Evolutionary conservation across 2,329 filamentous ascomycete genomes (phyloP).

Genomic region (Phaeomoniella chlamydospora): DNA sequence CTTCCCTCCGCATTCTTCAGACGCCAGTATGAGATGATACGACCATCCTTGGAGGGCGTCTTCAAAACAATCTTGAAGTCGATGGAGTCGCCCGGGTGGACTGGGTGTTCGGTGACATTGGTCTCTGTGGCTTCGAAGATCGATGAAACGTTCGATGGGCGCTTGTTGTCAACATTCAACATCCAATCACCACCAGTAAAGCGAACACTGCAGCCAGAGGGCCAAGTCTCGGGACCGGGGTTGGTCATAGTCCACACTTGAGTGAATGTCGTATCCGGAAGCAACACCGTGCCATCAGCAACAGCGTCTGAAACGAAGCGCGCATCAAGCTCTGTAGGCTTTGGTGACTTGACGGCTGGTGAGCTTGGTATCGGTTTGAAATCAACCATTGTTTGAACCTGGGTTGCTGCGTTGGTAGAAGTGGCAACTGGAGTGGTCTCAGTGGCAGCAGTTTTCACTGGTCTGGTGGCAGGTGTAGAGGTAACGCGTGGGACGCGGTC

Average conservation of each 20-base stretch:
- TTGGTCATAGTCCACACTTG: conserved; percentile 91
- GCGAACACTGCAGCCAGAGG: conserved; percentile 74
- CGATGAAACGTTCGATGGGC: conserved; percentile 63
- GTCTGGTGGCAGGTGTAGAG: conserved; percentile 5
- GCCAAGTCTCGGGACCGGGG: conserved; percentile 66
- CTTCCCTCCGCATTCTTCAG: conserved; percentile 66
- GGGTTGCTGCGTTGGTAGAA: conserved; percentile 37
- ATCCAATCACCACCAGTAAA: conserved; percentile 94
- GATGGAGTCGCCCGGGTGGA: conserved; percentile 60
- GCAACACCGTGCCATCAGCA: conserved; percentile 59
- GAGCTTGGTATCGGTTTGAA: conserved; percentile 41
- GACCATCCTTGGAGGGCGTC: conserved; percentile 61
- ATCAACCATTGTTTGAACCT: conserved; percentile 61
- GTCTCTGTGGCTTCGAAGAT: conserved; percentile 71
- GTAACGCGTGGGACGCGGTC: conserved; percentile 35
- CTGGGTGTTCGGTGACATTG: conserved; percentile 53
- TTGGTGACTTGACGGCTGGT: conserved; percentile 19
- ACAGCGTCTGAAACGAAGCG: conserved; percentile 67
- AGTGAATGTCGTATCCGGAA: conserved; percentile 60
- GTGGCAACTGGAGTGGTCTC: conserved; percentile 32
- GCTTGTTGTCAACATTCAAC: conserved; percentile 72
- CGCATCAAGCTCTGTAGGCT: conserved; percentile 36
- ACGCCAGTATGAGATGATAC: conserved; percentile 91
- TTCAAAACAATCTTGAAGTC: conserved; percentile 76
- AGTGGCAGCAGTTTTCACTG: conserved; percentile 33